Percentiles rank a stretch among this genome's conserved stretches.
These are phyloP conservation scores for Carpinus viminea DNA, from an alignment of 306 rosid species.

Conservation along the genomic window DNA sequence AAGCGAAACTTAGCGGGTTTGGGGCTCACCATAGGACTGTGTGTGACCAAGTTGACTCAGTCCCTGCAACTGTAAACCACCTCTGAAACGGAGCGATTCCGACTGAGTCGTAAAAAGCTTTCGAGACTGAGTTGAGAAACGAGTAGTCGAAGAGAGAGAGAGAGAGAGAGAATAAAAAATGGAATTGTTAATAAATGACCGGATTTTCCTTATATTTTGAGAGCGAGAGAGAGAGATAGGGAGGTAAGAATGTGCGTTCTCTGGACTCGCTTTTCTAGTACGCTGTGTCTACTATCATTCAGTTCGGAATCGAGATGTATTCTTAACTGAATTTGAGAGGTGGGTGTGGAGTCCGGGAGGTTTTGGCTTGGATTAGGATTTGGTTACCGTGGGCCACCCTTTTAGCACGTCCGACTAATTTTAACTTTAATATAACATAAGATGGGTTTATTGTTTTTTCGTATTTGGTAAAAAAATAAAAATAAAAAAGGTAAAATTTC, in stretches of 20 bases:
- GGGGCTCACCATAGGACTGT: constrained; percentile 66
- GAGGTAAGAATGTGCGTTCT: background rate
- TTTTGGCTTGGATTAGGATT: background rate
- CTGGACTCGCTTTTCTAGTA: constrained; percentile 56
- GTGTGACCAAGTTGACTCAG: constrained; percentile 48
- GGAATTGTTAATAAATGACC: background rate
- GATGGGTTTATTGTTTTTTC: no score
- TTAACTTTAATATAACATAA: no score
- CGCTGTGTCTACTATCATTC: constrained; percentile 38
- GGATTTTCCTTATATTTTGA: background rate
- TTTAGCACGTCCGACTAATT: no score
- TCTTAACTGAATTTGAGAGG: constrained; percentile 22
- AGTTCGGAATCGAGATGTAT: constrained; percentile 42
- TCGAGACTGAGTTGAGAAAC: constrained; percentile 23
- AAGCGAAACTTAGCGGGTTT: background rate
- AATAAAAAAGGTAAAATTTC: no score
- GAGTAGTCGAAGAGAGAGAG: constrained; percentile 12
- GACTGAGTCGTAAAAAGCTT: constrained; percentile 10
- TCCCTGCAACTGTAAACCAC: constrained; percentile 32
- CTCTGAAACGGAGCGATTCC: constrained; percentile 34
- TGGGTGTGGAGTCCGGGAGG: constrained; percentile 43
- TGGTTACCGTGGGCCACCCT: background rate
- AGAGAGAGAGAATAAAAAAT: constrained; percentile 21
- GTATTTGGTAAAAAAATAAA: no score
- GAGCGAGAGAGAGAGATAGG: constrained; percentile 22